phyloP scores from a whole-genome alignment of 163 green algal genomes.

The Chlorella variabilis region DNA sequence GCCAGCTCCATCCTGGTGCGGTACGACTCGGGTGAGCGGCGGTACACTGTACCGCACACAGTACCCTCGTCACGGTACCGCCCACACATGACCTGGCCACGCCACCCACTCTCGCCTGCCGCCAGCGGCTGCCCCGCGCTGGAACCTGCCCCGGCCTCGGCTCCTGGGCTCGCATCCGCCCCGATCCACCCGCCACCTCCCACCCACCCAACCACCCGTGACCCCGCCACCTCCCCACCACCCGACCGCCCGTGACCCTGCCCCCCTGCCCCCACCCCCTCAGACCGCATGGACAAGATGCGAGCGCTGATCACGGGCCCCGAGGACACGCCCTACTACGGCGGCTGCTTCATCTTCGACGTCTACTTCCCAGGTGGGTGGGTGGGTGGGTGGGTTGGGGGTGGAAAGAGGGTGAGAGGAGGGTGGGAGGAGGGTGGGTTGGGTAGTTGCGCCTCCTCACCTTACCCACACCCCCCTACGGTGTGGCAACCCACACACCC shows the following conservation, averaged over 20 bases:
- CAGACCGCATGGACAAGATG: constrained; percentile 77
- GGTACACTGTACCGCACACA: background rate
- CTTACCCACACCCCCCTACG: no score
- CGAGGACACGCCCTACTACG: constrained; percentile 79
- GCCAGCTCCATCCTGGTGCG: constrained; percentile 74
- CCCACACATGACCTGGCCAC: no score
- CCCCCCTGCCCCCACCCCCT: background rate
- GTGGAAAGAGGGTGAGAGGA: background rate
- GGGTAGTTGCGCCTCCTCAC: no score
- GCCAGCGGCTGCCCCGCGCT: background rate
- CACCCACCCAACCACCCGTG: no score
- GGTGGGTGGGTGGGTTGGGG: background rate
- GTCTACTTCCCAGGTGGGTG: constrained; percentile 73
- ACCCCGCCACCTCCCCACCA: no score
- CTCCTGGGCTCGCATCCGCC: background rate
- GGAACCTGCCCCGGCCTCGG: background rate
- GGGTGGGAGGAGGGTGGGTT: no score
- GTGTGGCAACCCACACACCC: no score
- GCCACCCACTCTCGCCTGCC: no score
- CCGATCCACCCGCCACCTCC: no score
- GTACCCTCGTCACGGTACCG: no score
- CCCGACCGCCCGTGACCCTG: no score
- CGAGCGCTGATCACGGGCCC: constrained; percentile 74
- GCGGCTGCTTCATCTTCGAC: constrained; percentile 88
- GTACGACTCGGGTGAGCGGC: constrained; percentile 54